Evolutionary conservation across 441 rosid genomes (phyloP), one percentile per base, ranked within the genome.

Genomic region (Lepidium campestre): DNA sequence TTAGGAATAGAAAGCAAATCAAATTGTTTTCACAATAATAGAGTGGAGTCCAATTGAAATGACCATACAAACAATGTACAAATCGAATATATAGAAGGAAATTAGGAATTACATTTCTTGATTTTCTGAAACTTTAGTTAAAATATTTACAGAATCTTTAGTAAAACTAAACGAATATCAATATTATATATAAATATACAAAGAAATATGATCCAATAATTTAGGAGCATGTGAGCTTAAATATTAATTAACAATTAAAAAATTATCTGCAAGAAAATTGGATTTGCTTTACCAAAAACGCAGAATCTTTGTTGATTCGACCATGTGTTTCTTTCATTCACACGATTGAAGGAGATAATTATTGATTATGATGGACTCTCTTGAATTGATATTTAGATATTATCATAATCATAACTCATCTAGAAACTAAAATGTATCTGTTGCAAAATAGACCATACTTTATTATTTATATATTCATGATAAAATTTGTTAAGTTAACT

Each of bases 21-120:
- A 57, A 58, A 72, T 14, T 56, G 52, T 72, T 72, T 27, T 57
- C 57, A 42, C 76, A 65, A 72, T 65, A 72, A 72, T 65, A 58
- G 72, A 72, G 76, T 49, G 62, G 62, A 72, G 54, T 65, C 75
- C 57, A 56, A 18, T 39, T 46, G 70, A 64, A 64, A 47, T 64
- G 70, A 71, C 65, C 52, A 70, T 35, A 70, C 56, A 62, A 62
- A 62, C 57, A 54, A 48, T 54, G 11, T 29, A 11, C 19, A 15
- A 56, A 68, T 22, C 5, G 14, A 25, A 11, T 3, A 10, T 42
- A 0, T 27, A 8, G n/a, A n/a, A 9, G 41, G 2, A 34, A 57
- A 44, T 2, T 14, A 23, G 4, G 7, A 48, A 36, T 25, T 4
- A 37, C 12, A 36, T 25, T 48, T 25, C n/a, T 14, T 11, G 9